A percentile compares a stretch with the other conserved stretches of the same genome.
Evolutionary conservation across 2,329 filamentous ascomycete species (phyloP).

Genomic region (Podosphaera leucotricha): DNA sequence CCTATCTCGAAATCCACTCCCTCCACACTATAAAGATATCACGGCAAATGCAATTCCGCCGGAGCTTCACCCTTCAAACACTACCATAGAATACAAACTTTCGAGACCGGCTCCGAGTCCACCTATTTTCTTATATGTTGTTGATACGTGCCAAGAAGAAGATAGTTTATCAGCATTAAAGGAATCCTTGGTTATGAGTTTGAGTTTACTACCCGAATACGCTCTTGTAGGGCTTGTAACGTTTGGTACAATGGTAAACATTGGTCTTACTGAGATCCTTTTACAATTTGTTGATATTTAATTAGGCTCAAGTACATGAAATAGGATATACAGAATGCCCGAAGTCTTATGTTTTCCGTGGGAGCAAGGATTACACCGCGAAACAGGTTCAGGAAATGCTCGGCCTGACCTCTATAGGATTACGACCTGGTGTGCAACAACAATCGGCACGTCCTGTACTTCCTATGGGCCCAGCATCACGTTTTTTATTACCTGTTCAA

Average conservation of each 20-base stretch:
- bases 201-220: slow-evolving; percentile 60
- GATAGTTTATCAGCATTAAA: slow-evolving; percentile 64
- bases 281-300: not conserved
- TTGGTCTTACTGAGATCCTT: not conserved
- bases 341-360: slow-evolving; percentile 95
- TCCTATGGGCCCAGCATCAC: slow-evolving; percentile 56
- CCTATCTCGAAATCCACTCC: slow-evolving; percentile 58
- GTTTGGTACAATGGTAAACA: slow-evolving; percentile 67
- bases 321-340: slow-evolving; percentile 95
- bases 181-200: slow-evolving; percentile 67
- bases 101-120: slow-evolving; percentile 64
- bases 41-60: slow-evolving; percentile 61
- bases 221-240: slow-evolving; percentile 66
- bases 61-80: slow-evolving; percentile 60
- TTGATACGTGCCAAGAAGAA: slow-evolving; percentile 74
- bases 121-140: slow-evolving; percentile 69
- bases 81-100: slow-evolving; percentile 73
- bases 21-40: slow-evolving; percentile 77
- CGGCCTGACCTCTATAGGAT: slow-evolving; percentile 46
- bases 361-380: slow-evolving; percentile 91
- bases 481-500: slow-evolving; percentile 82
- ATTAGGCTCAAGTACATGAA: slow-evolving; percentile 78
- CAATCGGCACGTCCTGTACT: slow-evolving; percentile 52
- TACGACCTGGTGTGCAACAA: slow-evolving; percentile 46
- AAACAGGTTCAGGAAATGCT: slow-evolving; percentile 99